These are phyloP conservation scores for Galerina sulciceps DNA, from an alignment of 768 basidiomycete genomes.

Conservation along the genomic window DNA sequence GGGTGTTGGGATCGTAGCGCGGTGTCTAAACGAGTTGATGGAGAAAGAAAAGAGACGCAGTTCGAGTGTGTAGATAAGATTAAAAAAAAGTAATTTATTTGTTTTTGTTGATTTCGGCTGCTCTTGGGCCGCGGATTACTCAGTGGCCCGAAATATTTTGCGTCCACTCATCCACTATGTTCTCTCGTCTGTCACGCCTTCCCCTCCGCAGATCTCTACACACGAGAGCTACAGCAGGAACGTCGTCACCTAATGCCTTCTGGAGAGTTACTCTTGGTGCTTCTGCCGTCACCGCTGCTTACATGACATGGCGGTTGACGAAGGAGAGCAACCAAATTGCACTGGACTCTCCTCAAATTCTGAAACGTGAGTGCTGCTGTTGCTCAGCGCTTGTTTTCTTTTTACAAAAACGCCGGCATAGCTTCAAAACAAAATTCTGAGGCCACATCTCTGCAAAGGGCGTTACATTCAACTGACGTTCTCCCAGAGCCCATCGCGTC, in stretches of 20 bases:
- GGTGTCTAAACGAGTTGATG: slow-evolving; percentile 71
- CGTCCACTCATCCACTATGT: slow-evolving; percentile 40
- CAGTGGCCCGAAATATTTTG: slow-evolving; percentile 18
- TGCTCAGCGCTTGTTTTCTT: not conserved
- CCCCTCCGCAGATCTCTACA: slow-evolving; percentile 58
- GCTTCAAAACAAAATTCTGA: slow-evolving; percentile 5
- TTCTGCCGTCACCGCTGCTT: slow-evolving; percentile 48
- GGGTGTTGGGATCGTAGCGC: slow-evolving; percentile 66
- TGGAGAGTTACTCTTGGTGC: slow-evolving; percentile 41
- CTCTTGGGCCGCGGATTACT: slow-evolving; percentile 7
- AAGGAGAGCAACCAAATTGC: slow-evolving; percentile 46
- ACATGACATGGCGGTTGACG: slow-evolving; percentile 52
- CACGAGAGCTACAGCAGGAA: slow-evolving; percentile 34
- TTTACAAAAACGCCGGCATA: not conserved
- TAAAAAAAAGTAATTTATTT: slow-evolving; percentile 23
- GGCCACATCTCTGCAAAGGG: slow-evolving; percentile 4
- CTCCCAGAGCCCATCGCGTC: slow-evolving; percentile 6
- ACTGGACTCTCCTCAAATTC: slow-evolving; percentile 40
- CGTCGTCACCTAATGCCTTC: slow-evolving; percentile 14
- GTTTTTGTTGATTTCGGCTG: slow-evolving; percentile 15
- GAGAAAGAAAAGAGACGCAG: slow-evolving; percentile 35
- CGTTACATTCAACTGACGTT: slow-evolving; percentile 11
- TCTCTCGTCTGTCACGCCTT: slow-evolving; percentile 56
- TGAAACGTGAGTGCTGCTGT: slow-evolving; percentile 25
- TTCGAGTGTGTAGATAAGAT: slow-evolving; percentile 4